Conservation (phyloP, 2,329 filamentous ascomycete genomes). For the Phymatotrichopsis omnivora region DNA sequence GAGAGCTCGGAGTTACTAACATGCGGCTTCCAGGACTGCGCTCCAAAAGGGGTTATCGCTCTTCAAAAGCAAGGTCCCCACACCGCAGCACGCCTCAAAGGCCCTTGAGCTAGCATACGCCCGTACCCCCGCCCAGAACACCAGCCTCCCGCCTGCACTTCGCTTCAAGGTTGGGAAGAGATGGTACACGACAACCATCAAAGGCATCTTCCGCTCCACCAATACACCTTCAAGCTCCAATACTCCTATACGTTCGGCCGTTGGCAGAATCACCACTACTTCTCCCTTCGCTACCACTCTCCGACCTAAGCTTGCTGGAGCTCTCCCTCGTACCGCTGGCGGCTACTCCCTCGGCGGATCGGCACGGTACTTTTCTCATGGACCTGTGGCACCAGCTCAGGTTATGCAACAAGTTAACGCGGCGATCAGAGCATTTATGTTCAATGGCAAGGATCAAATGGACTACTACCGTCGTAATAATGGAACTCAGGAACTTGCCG, state of each 20-base stretch:
- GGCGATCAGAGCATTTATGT: constrained; percentile 80
- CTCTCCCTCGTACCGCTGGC: constrained; percentile 73
- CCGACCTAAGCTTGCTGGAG: constrained; percentile 70
- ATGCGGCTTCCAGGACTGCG: constrained; percentile 53
- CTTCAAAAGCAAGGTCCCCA: constrained; percentile 75
- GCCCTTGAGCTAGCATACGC: constrained; percentile 71
- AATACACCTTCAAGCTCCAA: neutral
- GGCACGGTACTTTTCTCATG: constrained; percentile 73
- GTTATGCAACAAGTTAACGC: constrained; percentile 42
- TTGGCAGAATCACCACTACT: constrained; percentile 57
- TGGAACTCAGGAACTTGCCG: constrained; percentile 57
- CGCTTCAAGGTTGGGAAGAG: constrained; percentile 20
- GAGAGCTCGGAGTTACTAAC: neutral
- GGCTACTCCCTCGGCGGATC: constrained; percentile 67
- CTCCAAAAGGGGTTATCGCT: constrained; percentile 79
- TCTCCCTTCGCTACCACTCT: constrained; percentile 84
- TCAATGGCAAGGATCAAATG: constrained; percentile 81
- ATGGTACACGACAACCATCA: constrained; percentile 20
- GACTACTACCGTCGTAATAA: constrained; percentile 63
- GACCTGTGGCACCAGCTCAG: constrained; percentile 68
- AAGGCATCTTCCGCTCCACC: constrained; percentile 6
- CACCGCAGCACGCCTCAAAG: constrained; percentile 61
- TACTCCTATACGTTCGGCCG: constrained; percentile 34
- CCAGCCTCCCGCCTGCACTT: neutral
- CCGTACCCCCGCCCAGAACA: constrained; percentile 55